Conservation (phyloP, 257 asterid genomes). For the Petunia axillaris region DNA sequence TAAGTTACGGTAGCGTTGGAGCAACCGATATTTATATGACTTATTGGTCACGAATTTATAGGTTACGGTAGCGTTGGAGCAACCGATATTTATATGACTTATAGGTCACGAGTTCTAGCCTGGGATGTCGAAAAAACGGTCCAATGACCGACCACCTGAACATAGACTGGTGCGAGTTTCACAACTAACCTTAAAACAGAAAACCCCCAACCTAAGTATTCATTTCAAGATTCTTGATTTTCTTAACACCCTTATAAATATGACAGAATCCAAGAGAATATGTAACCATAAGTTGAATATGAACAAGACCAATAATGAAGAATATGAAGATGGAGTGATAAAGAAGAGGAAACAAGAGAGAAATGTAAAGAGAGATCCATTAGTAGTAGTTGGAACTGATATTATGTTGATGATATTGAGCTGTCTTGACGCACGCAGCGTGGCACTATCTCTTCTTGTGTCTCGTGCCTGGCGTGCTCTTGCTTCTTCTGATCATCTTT, state of each 20-base stretch:
- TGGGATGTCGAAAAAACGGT: no score
- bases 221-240: neutral
- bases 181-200: no score
- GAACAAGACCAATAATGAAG: neutral
- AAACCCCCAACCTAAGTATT: no score
- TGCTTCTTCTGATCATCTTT: conserved; percentile 65
- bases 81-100: no score
- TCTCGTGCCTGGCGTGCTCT: conserved; percentile 62
- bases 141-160: no score
- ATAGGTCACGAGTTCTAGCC: no score
- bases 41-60: no score
- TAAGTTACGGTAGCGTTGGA: no score
- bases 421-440: conserved; percentile 73
- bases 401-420: conserved; percentile 58
- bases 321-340: conserved; percentile 5
- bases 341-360: neutral
- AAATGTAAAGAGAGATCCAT: conserved; percentile 46
- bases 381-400: conserved; percentile 56
- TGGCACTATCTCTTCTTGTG: conserved; percentile 62
- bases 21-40: no score
- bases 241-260: conserved; percentile 3
- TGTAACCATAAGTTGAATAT: no score
- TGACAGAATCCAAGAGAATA: neutral
- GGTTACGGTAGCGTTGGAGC: no score
- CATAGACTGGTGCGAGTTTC: no score